These are phyloP conservation scores for Theobroma cacao DNA, from an alignment of 345 rosid genomes.

Conservation along the genomic window DNA sequence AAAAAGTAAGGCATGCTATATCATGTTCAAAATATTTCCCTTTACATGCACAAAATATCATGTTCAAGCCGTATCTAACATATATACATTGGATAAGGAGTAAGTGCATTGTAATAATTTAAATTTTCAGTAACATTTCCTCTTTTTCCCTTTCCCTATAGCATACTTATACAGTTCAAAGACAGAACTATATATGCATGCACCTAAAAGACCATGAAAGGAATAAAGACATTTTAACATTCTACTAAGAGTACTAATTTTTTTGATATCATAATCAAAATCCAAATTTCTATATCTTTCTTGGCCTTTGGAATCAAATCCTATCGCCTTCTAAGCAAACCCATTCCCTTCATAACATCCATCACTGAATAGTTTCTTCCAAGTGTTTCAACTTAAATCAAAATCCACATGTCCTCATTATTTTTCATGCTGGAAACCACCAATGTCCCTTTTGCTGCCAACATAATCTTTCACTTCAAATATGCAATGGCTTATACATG, in stretches of 20 bases:
- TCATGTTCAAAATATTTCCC: background rate
- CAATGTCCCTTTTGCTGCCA: background rate
- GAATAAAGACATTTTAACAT: background rate
- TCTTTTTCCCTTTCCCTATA: background rate
- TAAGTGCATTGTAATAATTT: background rate
- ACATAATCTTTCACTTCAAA: background rate
- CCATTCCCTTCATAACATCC: background rate
- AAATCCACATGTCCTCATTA: background rate
- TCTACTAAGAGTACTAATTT: background rate
- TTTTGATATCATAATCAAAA: background rate
- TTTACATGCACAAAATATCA: background rate
- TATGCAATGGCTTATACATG: constrained; percentile 3
- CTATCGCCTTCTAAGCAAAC: background rate
- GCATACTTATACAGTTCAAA: background rate
- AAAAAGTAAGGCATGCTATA: background rate
- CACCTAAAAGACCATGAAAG: background rate
- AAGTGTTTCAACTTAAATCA: background rate
- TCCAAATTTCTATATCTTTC: constrained; percentile 1
- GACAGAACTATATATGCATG: background rate
- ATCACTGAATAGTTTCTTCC: background rate
- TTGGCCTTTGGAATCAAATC: background rate
- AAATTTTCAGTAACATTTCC: background rate
- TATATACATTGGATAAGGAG: background rate
- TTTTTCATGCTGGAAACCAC: background rate
- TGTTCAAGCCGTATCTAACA: background rate